Conservation (phyloP, 2,329 filamentous ascomycete species). For the Moelleriella libera region DNA sequence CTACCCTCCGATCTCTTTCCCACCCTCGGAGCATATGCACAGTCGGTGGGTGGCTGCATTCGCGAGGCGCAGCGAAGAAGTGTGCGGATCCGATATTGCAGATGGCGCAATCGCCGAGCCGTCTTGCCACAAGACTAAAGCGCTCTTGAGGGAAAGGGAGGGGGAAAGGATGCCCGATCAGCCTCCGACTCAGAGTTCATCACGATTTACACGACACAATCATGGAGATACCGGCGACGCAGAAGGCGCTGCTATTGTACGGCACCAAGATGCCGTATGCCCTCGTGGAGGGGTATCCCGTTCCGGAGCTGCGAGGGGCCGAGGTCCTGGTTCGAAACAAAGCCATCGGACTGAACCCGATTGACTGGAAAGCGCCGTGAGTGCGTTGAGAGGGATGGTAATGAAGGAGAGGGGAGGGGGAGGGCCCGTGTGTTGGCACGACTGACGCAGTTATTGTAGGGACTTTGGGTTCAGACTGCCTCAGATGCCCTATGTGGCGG, state of each 20-base stretch:
- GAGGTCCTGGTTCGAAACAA: slow-evolving; percentile 51
- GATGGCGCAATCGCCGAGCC: too few species aligned
- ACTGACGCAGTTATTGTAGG: slow-evolving; percentile 20
- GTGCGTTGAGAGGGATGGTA: slow-evolving; percentile 13
- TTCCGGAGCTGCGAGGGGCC: slow-evolving; percentile 21
- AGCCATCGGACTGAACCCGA: slow-evolving; percentile 59
- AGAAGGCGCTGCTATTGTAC: slow-evolving; percentile 35
- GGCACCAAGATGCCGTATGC: slow-evolving; percentile 34
- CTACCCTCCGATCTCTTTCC: too few species aligned
- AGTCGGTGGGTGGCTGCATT: too few species aligned
- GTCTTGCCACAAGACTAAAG: too few species aligned
- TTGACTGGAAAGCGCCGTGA: slow-evolving; percentile 63
- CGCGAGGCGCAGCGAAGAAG: too few species aligned
- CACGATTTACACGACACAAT: too few species aligned
- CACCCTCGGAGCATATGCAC: too few species aligned
- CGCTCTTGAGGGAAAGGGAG: too few species aligned
- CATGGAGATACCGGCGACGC: slow-evolving; percentile 15
- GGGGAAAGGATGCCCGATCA: too few species aligned
- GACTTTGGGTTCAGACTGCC: slow-evolving; percentile 61
- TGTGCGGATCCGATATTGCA: too few species aligned
- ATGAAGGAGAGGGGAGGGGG: too few species aligned
- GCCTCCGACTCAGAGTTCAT: too few species aligned
- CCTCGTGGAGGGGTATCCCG: slow-evolving; percentile 24
- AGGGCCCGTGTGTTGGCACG: neutral
- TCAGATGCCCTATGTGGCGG: slow-evolving; percentile 51